Evolutionary conservation across 345 rosid species (phyloP).

Genomic region (Arabis alpina): DNA sequence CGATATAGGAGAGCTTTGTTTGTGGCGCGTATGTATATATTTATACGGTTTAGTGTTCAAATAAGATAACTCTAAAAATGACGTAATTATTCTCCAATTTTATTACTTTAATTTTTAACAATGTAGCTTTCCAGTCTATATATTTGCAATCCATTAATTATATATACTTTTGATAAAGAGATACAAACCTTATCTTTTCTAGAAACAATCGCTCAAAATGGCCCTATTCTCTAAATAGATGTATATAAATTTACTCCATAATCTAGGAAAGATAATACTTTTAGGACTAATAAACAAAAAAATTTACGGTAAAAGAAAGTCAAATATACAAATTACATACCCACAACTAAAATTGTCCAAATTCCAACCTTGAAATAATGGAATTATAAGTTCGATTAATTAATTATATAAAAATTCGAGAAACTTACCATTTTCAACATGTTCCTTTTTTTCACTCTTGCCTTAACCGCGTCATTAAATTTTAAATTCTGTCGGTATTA

Average conservation of each 20-base stretch:
- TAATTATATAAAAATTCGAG: not conserved
- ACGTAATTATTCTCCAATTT: slow-evolving; percentile 1
- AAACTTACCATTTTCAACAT: not conserved
- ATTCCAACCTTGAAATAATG: not conserved
- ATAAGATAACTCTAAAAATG: slow-evolving; percentile 13
- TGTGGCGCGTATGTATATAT: slow-evolving; percentile 21
- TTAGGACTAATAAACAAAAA: too few species aligned
- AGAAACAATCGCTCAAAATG: too few species aligned
- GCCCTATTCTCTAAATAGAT: too few species aligned
- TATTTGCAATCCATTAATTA: not conserved
- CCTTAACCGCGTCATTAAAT: slow-evolving; percentile 8
- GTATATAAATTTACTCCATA: not conserved
- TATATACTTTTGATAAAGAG: not conserved
- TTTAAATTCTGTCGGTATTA: slow-evolving; percentile 13
- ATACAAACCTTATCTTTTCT: too few species aligned
- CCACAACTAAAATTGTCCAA: not conserved
- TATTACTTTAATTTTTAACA: not conserved
- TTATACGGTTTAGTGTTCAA: slow-evolving; percentile 17
- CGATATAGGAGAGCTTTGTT: not conserved
- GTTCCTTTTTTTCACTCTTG: not conserved
- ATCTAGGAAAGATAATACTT: too few species aligned
- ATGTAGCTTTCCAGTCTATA: not conserved
- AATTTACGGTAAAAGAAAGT: too few species aligned
- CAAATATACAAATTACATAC: not conserved
- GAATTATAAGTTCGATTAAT: not conserved